These are phyloP conservation scores for Gentiana macrophylla DNA, from an alignment of 257 asterid genomes.

Conservation along the genomic window DNA sequence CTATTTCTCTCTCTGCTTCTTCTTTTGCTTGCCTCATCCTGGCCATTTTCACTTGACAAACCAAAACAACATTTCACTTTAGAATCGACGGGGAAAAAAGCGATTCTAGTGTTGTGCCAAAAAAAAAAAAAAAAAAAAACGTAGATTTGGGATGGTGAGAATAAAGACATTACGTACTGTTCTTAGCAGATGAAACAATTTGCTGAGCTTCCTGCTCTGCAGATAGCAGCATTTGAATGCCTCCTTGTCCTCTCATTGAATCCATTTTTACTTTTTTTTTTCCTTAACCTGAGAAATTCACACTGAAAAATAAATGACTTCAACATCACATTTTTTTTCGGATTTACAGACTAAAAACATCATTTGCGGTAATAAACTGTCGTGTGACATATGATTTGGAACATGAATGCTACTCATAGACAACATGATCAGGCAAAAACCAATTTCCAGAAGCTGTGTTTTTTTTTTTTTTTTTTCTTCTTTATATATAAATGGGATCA, in stretches of 20 bases:
- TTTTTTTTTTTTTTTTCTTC: too few species aligned
- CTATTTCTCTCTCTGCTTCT: conserved; percentile 69
- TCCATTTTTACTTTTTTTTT: conserved; percentile 70
- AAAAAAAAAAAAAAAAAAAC: neutral
- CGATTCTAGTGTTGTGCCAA: neutral
- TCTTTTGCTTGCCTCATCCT: conserved; percentile 78
- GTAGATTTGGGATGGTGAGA: too few species aligned
- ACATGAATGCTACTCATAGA: too few species aligned
- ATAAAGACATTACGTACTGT: conserved; percentile 21
- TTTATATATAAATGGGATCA: too few species aligned
- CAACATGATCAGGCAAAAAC: too few species aligned
- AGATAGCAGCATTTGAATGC: conserved; percentile 81
- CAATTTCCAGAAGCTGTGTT: too few species aligned
- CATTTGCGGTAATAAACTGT: too few species aligned
- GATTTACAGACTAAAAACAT: too few species aligned
- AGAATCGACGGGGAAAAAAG: too few species aligned
- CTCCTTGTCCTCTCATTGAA: conserved; percentile 69
- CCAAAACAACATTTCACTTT: too few species aligned
- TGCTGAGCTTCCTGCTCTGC: conserved; percentile 95
- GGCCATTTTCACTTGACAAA: conserved; percentile 41
- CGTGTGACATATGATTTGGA: too few species aligned
- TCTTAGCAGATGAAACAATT: conserved; percentile 67
- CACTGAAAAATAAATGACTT: too few species aligned
- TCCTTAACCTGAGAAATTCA: neutral
- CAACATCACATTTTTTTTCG: neutral